Evolutionary conservation across 257 asterid genomes (phyloP).

Genomic region (Fraxinus anomala): DNA sequence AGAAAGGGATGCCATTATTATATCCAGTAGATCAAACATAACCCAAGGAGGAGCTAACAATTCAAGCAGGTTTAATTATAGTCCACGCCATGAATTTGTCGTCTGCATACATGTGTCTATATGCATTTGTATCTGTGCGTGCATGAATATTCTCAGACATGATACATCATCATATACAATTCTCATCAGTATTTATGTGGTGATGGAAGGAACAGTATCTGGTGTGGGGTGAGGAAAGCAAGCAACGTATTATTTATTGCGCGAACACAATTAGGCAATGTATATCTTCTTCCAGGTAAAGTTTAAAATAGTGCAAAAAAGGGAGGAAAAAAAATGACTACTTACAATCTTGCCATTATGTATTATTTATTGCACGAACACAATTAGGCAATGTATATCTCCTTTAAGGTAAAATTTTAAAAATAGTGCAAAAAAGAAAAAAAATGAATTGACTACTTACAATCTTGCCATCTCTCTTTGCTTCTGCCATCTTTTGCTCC

Average conservation of each 20-base stretch:
- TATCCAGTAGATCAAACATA: background rate
- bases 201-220: background rate
- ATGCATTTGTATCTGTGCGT: background rate
- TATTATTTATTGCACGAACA: background rate
- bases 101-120: background rate
- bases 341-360: conserved; percentile 60
- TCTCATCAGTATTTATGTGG: background rate
- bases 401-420: background rate
- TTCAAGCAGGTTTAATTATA: background rate
- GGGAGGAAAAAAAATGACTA: background rate
- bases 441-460: conserved; percentile 43
- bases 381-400: background rate
- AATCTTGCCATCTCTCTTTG: conserved; percentile 59
- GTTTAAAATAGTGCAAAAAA: background rate
- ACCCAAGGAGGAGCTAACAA: background rate
- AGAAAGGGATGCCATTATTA: background rate
- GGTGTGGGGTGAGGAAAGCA: background rate
- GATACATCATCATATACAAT: background rate
- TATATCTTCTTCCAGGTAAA: background rate
- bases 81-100: background rate
- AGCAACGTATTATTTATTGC: background rate
- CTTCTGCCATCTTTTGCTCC: conserved; percentile 80
- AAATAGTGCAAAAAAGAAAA: background rate
- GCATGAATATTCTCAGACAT: background rate
- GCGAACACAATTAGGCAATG: background rate